Percentiles rank a stretch among this genome's conserved stretches.
These are phyloP conservation scores for Exophiala calicioides DNA, from an alignment of 2,329 filamentous ascomycete genomes.

Conservation along the genomic window DNA sequence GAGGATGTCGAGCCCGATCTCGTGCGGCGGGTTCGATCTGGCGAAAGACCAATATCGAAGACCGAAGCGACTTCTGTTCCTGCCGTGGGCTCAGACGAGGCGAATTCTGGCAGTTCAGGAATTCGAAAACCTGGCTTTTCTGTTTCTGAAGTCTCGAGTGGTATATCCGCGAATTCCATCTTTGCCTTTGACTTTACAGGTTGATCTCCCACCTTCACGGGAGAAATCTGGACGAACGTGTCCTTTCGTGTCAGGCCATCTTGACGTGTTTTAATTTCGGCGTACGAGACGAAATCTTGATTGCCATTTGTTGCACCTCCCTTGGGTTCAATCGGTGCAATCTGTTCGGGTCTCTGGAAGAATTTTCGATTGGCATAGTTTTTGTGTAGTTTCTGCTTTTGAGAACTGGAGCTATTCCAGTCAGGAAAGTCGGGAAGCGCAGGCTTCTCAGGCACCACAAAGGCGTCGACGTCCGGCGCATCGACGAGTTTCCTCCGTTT, in stretches of 20 bases:
- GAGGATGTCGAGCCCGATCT: constrained; percentile 26
- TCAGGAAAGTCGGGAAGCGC: constrained; percentile 6
- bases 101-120: constrained; percentile 20
- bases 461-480: constrained; percentile 3
- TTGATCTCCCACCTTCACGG: neutral
- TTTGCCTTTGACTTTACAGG: neutral
- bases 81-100: constrained; percentile 13
- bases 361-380: constrained; percentile 18
- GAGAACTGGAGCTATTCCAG: constrained; percentile 15
- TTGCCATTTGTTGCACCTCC: neutral
- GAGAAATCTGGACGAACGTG: constrained; percentile 10
- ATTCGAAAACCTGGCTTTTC: constrained; percentile 10
- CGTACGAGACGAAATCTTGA: constrained; percentile 11
- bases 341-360: constrained; percentile 12
- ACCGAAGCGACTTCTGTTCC: constrained; percentile 10
- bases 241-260: constrained; percentile 1
- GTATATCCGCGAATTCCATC: constrained; percentile 9
- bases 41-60: constrained; percentile 6
- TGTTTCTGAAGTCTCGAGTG: neutral
- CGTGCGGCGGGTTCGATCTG: neutral
- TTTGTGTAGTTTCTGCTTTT: constrained; percentile 19
- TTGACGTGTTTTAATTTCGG: constrained; percentile 5
- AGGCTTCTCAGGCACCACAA: neutral
- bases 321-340: constrained; percentile 7
- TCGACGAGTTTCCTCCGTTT: constrained; percentile 21